phyloP scores from a whole-genome alignment of 345 rosid species.

The Chamaenerion angustifolium region DNA sequence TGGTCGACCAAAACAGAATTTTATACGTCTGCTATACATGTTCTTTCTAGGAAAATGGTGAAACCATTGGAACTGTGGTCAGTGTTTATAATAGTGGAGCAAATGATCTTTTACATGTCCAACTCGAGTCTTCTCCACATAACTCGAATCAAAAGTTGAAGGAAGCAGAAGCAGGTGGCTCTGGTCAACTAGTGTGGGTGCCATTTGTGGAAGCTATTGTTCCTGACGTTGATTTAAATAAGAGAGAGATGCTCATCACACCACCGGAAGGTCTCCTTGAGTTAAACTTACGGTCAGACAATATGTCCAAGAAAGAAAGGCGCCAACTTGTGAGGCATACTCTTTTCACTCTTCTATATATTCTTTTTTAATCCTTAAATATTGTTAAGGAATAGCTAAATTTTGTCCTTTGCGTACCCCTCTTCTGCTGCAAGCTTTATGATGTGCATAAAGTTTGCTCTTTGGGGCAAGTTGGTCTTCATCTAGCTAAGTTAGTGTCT shows the following conservation, averaged over 20 bases:
- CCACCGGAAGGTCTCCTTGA: slow-evolving; percentile 89
- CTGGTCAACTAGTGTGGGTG: slow-evolving; percentile 58
- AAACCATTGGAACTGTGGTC: slow-evolving; percentile 65
- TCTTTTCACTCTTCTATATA: slow-evolving; percentile 21
- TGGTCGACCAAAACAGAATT: not conserved
- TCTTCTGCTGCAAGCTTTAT: no score
- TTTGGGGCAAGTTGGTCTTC: no score
- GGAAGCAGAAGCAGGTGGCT: slow-evolving; percentile 13
- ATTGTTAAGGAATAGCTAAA: no score
- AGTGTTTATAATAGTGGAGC: slow-evolving; percentile 69
- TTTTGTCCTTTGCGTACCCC: no score
- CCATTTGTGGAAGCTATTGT: slow-evolving; percentile 87
- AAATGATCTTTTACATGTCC: slow-evolving; percentile 64
- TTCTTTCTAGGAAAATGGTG: slow-evolving; percentile 52
- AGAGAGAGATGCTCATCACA: slow-evolving; percentile 59
- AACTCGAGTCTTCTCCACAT: slow-evolving; percentile 31
- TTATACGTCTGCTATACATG: not conserved
- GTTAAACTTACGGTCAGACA: slow-evolving; percentile 53
- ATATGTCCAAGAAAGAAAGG: slow-evolving; percentile 81
- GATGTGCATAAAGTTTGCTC: no score
- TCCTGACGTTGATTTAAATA: slow-evolving; percentile 58
- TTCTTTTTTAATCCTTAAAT: not conserved
- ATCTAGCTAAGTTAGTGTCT: no score
- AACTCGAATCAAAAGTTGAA: slow-evolving; percentile 28
- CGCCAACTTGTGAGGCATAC: slow-evolving; percentile 86